These are phyloP conservation scores for Fusarium protoensiforme DNA, from an alignment of 2,329 filamentous ascomycete genomes.

Conservation along the genomic window DNA sequence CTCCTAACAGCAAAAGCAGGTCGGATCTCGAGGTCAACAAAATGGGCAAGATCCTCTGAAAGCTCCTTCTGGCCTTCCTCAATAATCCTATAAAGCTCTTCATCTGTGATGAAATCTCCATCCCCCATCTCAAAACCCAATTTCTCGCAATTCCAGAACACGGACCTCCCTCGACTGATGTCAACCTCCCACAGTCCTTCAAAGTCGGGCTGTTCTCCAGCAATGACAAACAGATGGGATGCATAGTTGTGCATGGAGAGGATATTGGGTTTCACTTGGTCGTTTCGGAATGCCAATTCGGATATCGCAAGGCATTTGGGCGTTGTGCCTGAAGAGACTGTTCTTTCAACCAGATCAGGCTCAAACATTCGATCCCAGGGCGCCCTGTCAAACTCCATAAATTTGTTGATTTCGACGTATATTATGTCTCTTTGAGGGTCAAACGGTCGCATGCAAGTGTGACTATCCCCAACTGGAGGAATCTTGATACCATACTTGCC, in stretches of 20 bases:
- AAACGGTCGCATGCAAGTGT: slow-evolving; percentile 15
- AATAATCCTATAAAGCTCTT: neutral
- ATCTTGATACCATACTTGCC: neutral
- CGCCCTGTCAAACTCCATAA: neutral
- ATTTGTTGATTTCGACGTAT: slow-evolving; percentile 6
- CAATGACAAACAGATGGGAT: neutral
- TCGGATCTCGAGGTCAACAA: neutral
- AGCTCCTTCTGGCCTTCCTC: neutral
- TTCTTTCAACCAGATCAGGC: neutral
- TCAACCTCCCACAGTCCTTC: slow-evolving; percentile 13
- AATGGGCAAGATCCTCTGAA: accelerated
- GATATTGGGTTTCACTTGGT: accelerated
- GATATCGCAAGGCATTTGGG: slow-evolving; percentile 7
- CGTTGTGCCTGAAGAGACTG: neutral
- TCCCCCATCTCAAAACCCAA: neutral
- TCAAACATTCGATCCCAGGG: neutral
- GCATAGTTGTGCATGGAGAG: neutral
- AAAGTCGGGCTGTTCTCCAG: neutral
- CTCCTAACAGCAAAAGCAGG: neutral
- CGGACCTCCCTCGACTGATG: neutral
- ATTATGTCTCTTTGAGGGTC: neutral
- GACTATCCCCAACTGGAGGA: neutral
- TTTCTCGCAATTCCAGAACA: neutral
- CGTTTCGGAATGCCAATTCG: neutral
- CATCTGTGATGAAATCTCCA: neutral